These are phyloP conservation scores for Annona squamosa DNA, from an alignment of 164 flowering plant species.

Conservation along the genomic window DNA sequence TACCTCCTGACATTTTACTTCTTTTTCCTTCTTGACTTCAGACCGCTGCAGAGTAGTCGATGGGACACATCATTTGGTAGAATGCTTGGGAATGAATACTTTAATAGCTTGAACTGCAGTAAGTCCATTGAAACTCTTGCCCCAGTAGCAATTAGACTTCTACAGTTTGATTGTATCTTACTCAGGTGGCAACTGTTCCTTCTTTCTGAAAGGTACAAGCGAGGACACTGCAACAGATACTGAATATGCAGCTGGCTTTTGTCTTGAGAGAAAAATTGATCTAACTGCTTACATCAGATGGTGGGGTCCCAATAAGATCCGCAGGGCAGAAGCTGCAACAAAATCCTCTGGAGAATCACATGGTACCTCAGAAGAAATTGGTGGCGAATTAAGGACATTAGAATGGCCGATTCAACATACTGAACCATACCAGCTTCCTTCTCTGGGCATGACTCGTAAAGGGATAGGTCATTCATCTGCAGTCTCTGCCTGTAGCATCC, in stretches of 20 bases:
- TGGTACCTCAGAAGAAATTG: slow-evolving; percentile 44
- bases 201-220: slow-evolving; percentile 32
- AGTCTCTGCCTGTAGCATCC: slow-evolving; percentile 63
- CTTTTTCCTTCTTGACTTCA: slow-evolving; percentile 9
- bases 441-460: slow-evolving; percentile 42
- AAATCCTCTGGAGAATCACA: slow-evolving; percentile 52
- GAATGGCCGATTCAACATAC: slow-evolving; percentile 53
- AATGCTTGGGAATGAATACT: slow-evolving; percentile 55
- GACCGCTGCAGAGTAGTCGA: slow-evolving; percentile 38
- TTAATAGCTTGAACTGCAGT: slow-evolving; percentile 55
- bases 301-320: slow-evolving; percentile 73
- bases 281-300: slow-evolving; percentile 78
- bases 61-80: slow-evolving; percentile 81
- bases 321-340: slow-evolving; percentile 37
- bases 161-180: slow-evolving; percentile 1
- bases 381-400: slow-evolving; percentile 54
- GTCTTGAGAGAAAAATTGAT: slow-evolving; percentile 80
- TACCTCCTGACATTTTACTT: background rate
- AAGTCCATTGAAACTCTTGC: slow-evolving; percentile 12
- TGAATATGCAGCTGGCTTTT: slow-evolving; percentile 51
- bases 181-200: slow-evolving; percentile 1
- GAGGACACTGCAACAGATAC: slow-evolving; percentile 61
- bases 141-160: background rate
- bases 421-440: slow-evolving; percentile 92
- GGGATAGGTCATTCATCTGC: slow-evolving; percentile 33